Conservation (phyloP, 2,329 filamentous ascomycete species). For the Aspergillus alliaceus region DNA sequence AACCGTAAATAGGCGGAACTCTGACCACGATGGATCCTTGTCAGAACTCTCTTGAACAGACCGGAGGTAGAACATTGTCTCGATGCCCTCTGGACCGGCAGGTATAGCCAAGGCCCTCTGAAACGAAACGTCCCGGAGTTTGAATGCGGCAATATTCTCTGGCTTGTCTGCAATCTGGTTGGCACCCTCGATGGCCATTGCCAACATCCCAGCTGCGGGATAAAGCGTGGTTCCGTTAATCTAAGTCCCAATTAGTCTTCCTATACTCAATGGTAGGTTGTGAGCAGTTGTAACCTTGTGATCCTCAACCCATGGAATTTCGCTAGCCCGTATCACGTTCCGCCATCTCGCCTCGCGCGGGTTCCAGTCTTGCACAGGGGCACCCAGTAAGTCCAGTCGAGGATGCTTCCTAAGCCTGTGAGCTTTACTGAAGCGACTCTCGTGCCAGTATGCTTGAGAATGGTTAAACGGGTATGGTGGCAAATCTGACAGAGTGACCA, state of each 20-base stretch:
- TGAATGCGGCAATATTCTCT: background rate
- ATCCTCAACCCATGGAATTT: conserved; percentile 45
- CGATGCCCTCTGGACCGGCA: background rate
- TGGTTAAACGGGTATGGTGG: background rate
- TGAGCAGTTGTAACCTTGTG: conserved; percentile 30
- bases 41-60: background rate
- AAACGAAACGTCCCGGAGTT: background rate
- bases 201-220: background rate
- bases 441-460: background rate
- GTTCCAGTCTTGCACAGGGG: conserved; percentile 13
- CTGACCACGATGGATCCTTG: background rate
- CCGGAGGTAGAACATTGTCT: background rate
- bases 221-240: too few species aligned
- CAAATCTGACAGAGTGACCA: background rate
- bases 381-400: conserved; percentile 15
- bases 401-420: background rate
- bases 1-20: background rate
- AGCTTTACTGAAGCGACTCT: background rate
- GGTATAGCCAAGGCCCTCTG: background rate
- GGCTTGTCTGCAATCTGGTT: background rate
- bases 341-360: conserved; percentile 40
- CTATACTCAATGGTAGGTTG: too few species aligned
- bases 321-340: conserved; percentile 39
- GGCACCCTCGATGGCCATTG: background rate
- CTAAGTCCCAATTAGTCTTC: too few species aligned